These are phyloP conservation scores for Lentinula edodes DNA, from an alignment of 768 basidiomycete genomes.

Conservation along the genomic window DNA sequence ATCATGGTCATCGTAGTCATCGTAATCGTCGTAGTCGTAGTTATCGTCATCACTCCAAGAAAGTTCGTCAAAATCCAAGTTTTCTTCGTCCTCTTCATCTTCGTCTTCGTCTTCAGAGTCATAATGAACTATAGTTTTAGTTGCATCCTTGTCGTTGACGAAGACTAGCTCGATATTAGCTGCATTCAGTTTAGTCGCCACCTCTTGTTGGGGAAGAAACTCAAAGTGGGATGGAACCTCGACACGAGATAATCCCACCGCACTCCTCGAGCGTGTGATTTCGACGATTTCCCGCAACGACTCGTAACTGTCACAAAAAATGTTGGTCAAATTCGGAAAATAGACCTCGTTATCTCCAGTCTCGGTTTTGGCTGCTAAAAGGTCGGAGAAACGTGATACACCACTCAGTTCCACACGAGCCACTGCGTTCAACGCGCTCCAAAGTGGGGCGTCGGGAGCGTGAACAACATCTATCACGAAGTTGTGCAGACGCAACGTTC, in stretches of 20 bases:
- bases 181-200: not conserved
- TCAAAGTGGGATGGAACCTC: not conserved
- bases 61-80: not conserved
- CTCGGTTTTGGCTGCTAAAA: not conserved
- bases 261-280: not conserved
- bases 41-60: not conserved
- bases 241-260: not conserved
- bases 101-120: constrained; percentile 10
- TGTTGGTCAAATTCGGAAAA: not conserved
- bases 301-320: not conserved
- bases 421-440: constrained; percentile 10
- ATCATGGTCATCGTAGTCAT: constrained; percentile 11
- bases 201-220: not conserved
- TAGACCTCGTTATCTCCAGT: not conserved
- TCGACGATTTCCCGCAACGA: not conserved
- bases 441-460: constrained; percentile 1
- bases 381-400: not conserved
- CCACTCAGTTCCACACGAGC: constrained; percentile 8
- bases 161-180: not conserved
- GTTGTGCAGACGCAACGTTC: constrained; percentile 9
- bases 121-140: not conserved
- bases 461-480: not conserved
- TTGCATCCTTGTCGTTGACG: not conserved
- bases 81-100: not conserved
- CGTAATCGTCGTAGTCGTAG: constrained; percentile 11